A percentile compares a stretch with the other conserved stretches of the same genome.
Evolutionary conservation across 768 basidiomycete genomes (phyloP).

Genomic region (Leccinum disarticulatum): DNA sequence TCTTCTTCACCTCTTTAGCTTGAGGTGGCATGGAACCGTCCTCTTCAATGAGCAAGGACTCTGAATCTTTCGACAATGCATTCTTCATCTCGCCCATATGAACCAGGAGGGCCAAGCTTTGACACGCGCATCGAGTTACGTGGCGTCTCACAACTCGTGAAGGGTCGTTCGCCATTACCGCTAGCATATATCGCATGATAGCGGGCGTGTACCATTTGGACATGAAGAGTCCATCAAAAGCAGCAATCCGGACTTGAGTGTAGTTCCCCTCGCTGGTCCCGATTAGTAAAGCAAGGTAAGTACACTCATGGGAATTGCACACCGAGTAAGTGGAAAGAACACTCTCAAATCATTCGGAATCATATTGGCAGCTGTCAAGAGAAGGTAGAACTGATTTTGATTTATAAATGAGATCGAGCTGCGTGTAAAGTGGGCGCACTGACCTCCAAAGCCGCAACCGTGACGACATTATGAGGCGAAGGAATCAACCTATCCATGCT

Average conservation of each 20-base stretch:
- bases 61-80: slow-evolving; percentile 60
- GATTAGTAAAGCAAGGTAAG: slow-evolving; percentile 10
- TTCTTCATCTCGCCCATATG: slow-evolving; percentile 91
- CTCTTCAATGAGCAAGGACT: slow-evolving; percentile 82
- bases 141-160: slow-evolving; percentile 83
- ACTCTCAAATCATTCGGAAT: slow-evolving; percentile 73
- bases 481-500: slow-evolving; percentile 95
- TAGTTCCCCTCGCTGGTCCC: slow-evolving; percentile 84
- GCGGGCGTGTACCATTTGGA: slow-evolving; percentile 83
- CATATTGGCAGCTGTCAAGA: slow-evolving; percentile 73
- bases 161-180: slow-evolving; percentile 83
- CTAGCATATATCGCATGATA: slow-evolving; percentile 84
- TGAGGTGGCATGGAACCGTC: slow-evolving; percentile 74
- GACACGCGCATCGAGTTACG: slow-evolving; percentile 81
- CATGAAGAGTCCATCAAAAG: slow-evolving; percentile 91
- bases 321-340: slow-evolving; percentile 91
- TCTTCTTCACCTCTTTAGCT: slow-evolving; percentile 74
- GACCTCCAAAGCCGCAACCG: slow-evolving; percentile 88
- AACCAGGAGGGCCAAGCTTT: slow-evolving; percentile 81
- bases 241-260: slow-evolving; percentile 85
- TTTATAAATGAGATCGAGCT: slow-evolving; percentile 6
- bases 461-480: slow-evolving; percentile 91
- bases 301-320: slow-evolving; percentile 23
- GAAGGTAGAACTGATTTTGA: slow-evolving; percentile 66
- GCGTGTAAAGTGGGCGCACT: slow-evolving; percentile 22